Conservation (phyloP, 2,329 filamentous ascomycete genomes). For the Xylaria arbuscula region DNA sequence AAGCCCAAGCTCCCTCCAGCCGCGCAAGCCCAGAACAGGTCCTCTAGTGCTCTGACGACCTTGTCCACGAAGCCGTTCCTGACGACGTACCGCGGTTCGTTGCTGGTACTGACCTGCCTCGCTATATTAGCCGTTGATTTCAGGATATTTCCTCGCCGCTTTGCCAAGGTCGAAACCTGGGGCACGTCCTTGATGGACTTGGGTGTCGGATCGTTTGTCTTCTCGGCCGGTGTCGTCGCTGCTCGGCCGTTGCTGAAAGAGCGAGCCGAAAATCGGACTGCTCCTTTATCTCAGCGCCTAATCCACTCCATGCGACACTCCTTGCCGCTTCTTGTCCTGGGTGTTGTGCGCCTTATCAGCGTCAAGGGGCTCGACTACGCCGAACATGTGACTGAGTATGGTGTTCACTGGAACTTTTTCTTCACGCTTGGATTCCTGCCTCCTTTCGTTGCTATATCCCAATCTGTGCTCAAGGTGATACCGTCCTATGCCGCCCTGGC, state of each 20-base stretch:
- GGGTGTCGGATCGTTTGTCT: conserved; percentile 97
- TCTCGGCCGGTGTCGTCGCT: conserved; percentile 90
- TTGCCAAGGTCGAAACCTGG: conserved; percentile 99
- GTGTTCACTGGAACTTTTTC: conserved; percentile 99
- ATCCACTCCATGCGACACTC: conserved; percentile 79
- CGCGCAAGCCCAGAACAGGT: conserved; percentile 52
- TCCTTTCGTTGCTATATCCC: conserved; percentile 86
- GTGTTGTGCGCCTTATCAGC: conserved; percentile 82
- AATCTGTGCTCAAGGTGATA: conserved; percentile 74
- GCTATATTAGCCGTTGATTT: conserved; percentile 99
- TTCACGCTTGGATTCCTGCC: conserved; percentile 92
- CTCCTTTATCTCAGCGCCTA: conserved; percentile 68
- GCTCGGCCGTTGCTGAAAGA: conserved; percentile 83
- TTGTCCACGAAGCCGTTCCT: conserved; percentile 91
- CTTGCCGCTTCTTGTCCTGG: conserved; percentile 82
- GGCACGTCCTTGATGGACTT: conserved; percentile 99
- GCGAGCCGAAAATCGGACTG: conserved; percentile 61
- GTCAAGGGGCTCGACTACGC: conserved; percentile 97
- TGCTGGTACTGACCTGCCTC: conserved; percentile 90
- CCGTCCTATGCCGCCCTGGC: conserved; percentile 83
- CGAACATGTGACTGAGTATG: conserved; percentile 97
- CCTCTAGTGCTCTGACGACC: conserved; percentile 54
- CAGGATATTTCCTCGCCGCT: conserved; percentile 88
- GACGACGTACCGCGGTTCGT: conserved; percentile 88
- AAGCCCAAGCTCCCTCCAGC: conserved; percentile 62